Evolutionary conservation across 495 filamentous ascomycete genomes (phyloP), one percentile per base, ranked within the genome.

Genomic region (Neurospora sp.): DNA sequence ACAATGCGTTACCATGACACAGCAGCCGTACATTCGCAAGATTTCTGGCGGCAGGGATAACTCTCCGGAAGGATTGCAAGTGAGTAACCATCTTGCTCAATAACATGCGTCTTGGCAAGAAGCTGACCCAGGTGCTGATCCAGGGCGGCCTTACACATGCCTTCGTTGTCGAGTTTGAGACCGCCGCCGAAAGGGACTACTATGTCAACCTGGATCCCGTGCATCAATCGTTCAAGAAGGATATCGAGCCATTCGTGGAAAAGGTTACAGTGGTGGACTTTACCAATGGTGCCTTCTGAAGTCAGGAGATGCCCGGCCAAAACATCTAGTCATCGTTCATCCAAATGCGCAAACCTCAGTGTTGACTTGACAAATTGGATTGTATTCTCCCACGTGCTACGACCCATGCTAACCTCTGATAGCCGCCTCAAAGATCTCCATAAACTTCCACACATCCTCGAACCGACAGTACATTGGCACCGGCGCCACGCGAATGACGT

Each of bases 381-480:
- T 69, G 18, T 14, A 69, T 40, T 40, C 68, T 69, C 35, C 40
- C 40, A 69, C 5, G n/a, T 38, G 68, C 68, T 69, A 39, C 40
- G 27, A 40, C 48, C 20, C 27, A 65, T 27, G 27, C 53, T 65
- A 65, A 35, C 53, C 53, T 27, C 27, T 65, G n/a, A 90, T 74
- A 37, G 85, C 89, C 16, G 72, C 70, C 61, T 78, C 77, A 71
- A 91, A 87, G 20, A 84, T 87, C 68, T 87, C 79, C 38, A 89
- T 89, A 82, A 97, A 98, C 16, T 85, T 78, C 85, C 89, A 92
- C n/a, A 93, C 91, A 74, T 98, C 95, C 69, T 79, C 78, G 79
- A 91, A 97, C 0, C 85, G 88, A 79, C 96, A 97, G 80, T 96
- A 98, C 72, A 98, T 77, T 14, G 95, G 94, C 44, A 92, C 90